A percentile compares a stretch with the other conserved stretches of the same genome.
These are phyloP conservation scores for Arctostaphylos glauca DNA, from an alignment of 148 eudicot species.

Conservation along the genomic window DNA sequence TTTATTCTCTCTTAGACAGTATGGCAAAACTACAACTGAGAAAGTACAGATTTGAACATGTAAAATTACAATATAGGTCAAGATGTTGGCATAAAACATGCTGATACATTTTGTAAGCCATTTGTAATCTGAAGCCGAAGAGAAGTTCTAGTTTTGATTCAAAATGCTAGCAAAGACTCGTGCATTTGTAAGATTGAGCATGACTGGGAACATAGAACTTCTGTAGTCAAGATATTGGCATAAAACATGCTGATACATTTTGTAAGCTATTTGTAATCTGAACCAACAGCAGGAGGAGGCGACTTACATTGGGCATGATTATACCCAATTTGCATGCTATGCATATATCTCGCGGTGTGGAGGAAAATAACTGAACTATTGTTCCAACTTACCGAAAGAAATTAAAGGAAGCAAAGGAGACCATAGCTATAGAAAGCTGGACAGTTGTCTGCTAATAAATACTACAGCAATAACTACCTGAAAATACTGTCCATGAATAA, in stretches of 20 bases:
- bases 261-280: neutral
- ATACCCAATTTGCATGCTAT: neutral
- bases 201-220: too few species aligned
- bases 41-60: neutral
- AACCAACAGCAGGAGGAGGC: neutral
- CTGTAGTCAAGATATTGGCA: neutral
- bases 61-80: neutral
- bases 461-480: conserved; percentile 49
- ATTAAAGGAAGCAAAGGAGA: neutral
- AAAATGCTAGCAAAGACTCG: too few species aligned
- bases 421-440: conserved; percentile 4
- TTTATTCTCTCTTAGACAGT: neutral
- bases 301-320: neutral
- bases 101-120: neutral
- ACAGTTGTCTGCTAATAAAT: neutral
- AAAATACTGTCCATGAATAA: conserved; percentile 85
- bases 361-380: neutral
- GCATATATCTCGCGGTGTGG: neutral
- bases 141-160: too few species aligned
- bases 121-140: neutral
- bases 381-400: conserved; percentile 3
- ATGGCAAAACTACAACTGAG: neutral
- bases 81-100: neutral
- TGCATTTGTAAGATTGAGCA: too few species aligned
- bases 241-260: neutral